Base-by-base conservation (phyloP, 2,329 filamentous ascomycete genomes). In the Aspergillus candidus region DNA sequence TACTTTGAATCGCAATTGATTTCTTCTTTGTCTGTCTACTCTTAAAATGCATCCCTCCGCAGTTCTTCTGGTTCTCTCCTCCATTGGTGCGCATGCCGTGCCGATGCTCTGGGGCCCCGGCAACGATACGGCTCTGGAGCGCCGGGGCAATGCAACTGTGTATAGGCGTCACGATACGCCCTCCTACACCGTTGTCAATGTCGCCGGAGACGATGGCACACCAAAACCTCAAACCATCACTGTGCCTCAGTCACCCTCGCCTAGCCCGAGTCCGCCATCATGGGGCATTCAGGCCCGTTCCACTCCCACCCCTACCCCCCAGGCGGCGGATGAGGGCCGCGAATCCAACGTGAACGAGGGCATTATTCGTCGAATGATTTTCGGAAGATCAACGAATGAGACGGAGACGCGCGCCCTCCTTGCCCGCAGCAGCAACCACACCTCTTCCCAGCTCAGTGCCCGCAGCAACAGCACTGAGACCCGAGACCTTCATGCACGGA, bases 161-260 rank as follows among this genome's bases (percentile, higher is more conserved):
- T 27, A 27, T 7, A 27, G 22, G 8, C 22, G 22, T 27, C 22
- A 27, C 2, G 22, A 27, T 27, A 10, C 22, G 22, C 22, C 22
- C 22, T 41, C 47, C 2, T 66, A 66, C 41, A 48, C 55, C 1
- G 53, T 66, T 15, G 62, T 65, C 47, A 64, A 65, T 47, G 63
- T 63, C 14, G 62, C 55, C 17, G 61, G 59, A 14, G 46, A 50
- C 11, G 40, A 46, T 6, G 43, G 43, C 15, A 39, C 47, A 34
- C 49, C 51, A 13, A 44, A 41, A 4, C 40, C 51, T 11, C 57
- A 57, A 4, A 61, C 59, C 32, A 50, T 60, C 13, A 52, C 53
- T 3, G 51, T 58, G 12, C 49, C 55, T 10, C 45, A 46, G 6
- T 51, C 44, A 31, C 48, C 54, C 2, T 48, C 56, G 29, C 42